Percentiles rank a stretch among this genome's conserved stretches.
Evolutionary conservation across 306 rosid species (phyloP).

Genomic region (Vigna reflexopilosa): DNA sequence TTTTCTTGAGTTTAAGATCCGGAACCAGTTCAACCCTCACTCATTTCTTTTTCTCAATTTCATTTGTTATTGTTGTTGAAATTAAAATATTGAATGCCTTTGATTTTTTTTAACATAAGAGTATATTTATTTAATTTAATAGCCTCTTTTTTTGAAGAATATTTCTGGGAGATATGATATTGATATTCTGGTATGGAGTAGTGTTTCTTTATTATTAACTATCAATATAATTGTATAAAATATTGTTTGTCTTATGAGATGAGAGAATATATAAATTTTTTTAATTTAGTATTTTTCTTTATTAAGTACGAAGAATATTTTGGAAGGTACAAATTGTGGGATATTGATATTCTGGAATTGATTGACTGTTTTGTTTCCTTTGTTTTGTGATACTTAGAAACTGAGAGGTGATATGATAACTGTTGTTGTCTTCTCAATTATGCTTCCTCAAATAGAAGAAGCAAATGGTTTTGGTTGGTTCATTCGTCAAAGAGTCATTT

Average conservation of each 20-base stretch:
- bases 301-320: neutral
- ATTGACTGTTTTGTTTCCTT: neutral
- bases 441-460: constrained; percentile 16
- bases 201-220: neutral
- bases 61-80: neutral
- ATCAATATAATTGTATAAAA: neutral
- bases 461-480: neutral
- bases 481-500: neutral
- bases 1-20: neutral
- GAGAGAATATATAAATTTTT: neutral
- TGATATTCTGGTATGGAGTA: neutral
- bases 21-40: neutral
- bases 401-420: neutral
- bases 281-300: neutral
- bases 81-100: neutral
- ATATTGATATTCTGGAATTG: neutral
- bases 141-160: neutral
- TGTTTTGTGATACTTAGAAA: neutral
- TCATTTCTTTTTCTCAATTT: neutral
- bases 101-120: neutral
- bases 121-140: neutral
- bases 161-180: neutral
- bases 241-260: neutral
- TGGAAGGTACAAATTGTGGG: neutral
- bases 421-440: neutral